These are phyloP conservation scores for Leishmania amazonensis DNA, from an alignment of 208 protist species.

Conservation along the genomic window DNA sequence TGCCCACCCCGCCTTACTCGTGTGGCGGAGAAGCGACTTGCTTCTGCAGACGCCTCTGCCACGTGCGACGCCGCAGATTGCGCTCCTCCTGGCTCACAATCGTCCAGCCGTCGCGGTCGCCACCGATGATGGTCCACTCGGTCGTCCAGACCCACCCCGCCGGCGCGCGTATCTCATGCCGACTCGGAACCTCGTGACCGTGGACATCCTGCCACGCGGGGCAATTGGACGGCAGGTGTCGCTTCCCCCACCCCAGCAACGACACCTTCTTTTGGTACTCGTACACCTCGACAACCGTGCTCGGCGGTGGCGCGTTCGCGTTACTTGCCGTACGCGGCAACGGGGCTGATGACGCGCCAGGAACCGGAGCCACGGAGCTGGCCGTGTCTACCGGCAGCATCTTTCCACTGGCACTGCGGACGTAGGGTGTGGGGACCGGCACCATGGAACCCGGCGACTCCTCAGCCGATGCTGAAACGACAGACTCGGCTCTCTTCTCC, in stretches of 20 bases:
- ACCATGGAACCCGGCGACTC: slow-evolving; percentile 11
- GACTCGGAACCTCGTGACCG: slow-evolving; percentile 45
- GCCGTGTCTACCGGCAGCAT: slow-evolving; percentile 12
- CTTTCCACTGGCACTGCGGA: slow-evolving; percentile 27
- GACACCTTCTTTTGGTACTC: slow-evolving; percentile 66
- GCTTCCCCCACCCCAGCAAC: slow-evolving; percentile 60
- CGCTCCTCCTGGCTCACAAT: slow-evolving; percentile 26
- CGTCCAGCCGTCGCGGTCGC: slow-evolving; percentile 38
- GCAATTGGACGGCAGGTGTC: slow-evolving; percentile 42
- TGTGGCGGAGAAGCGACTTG: background rate
- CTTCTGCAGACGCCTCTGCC: slow-evolving; percentile 52
- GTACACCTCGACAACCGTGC: slow-evolving; percentile 52
- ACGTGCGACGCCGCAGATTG: slow-evolving; percentile 67
- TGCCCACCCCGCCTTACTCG: background rate
- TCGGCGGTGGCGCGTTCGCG: slow-evolving; percentile 16
- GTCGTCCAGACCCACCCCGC: slow-evolving; percentile 61
- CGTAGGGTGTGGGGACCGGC: slow-evolving; percentile 5
- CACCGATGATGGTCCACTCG: slow-evolving; percentile 43
- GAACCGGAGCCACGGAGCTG: slow-evolving; percentile 11
- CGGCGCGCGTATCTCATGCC: slow-evolving; percentile 43
- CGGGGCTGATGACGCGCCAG: slow-evolving; percentile 19
- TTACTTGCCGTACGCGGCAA: slow-evolving; percentile 22
- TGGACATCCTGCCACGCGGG: slow-evolving; percentile 63
- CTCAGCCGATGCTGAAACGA: too few relatives aligned
- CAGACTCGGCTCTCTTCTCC: background rate